Base-by-base conservation (phyloP, 2,329 filamentous ascomycete species). In the Alternaria conjuncta region DNA sequence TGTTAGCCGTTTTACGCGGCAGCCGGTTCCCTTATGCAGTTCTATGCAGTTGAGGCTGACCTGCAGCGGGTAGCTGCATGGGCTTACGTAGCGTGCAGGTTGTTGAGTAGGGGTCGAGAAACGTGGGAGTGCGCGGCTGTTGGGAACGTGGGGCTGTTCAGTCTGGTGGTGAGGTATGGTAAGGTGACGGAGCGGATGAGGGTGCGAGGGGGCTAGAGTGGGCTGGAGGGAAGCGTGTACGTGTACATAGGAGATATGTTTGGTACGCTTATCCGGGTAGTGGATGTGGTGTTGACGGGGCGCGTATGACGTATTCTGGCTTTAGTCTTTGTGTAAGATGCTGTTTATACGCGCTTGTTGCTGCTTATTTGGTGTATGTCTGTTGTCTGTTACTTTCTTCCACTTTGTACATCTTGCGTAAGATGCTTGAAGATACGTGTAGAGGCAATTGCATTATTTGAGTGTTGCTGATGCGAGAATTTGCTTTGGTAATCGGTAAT, bases 1-100 rank as follows among this genome's bases (percentile, higher is more conserved):
- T 56, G 20, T 57, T 49, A 25, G 28, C 20, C 53, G 43, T 25
- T n/a, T 32, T 10, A 21, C 49, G 15, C 28, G 49, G 28, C 3
- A 3, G 28, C 5, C 6, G 12, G n/a, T 9, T 47, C 11, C 10
- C 28, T 10, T 18, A 61, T 61, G 58, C 44, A 55, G 58, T 61
- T 57, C 53, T 18, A 61, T 61, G 58, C 44, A 55, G 58, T 61
- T 57, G 58, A 44, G 53, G 21, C 21, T 47, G 44, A 44, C 45
- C 58, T 61, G 58, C 58, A 61, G 58, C 53, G 53, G 58, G 58
- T 61, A 44, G 58, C 58, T 61, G 58, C 58, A 61, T 58, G 45
- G 28, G 23, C 56, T 30, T 23, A 30, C 41, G 56, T 55, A 30
- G 25, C 49, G 10, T 53, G 49, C 49, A 41, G 21, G 30, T 18